Evolutionary conservation across 306 rosid genomes (phyloP).

Genomic region (Bauhinia variegata): DNA sequence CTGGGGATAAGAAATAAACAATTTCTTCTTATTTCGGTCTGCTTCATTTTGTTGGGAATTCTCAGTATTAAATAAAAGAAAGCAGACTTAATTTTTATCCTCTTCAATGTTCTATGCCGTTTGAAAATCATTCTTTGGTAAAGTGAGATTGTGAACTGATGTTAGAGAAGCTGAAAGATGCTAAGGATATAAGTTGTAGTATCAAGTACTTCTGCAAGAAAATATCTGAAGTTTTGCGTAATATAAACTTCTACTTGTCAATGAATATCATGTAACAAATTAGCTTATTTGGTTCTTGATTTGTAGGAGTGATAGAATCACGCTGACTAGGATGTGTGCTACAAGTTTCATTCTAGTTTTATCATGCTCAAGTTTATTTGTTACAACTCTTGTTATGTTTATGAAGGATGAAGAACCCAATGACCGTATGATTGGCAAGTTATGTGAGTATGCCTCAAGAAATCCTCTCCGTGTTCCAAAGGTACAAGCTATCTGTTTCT

Average conservation of each 20-base stretch:
- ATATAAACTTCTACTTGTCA: not conserved
- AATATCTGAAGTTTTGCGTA: not conserved
- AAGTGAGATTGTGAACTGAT: not conserved
- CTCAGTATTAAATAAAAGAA: not conserved
- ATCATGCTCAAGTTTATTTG: slow-evolving; percentile 19
- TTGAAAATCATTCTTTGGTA: too few relatives aligned
- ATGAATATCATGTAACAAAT: not conserved
- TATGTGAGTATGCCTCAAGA: slow-evolving; percentile 79
- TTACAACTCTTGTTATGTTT: not conserved
- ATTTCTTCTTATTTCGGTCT: not conserved
- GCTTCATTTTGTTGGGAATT: not conserved
- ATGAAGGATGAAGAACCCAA: slow-evolving; percentile 81
- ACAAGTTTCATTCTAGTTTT: not conserved
- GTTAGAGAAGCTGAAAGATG: not conserved
- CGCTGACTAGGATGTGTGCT: not conserved
- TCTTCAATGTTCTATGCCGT: too few relatives aligned
- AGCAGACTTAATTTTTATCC: not conserved
- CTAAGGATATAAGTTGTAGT: not conserved
- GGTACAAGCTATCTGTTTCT: slow-evolving; percentile 38
- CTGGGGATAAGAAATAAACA: not conserved
- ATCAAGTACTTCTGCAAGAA: not conserved
- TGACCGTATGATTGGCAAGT: slow-evolving; percentile 75
- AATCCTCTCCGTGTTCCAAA: slow-evolving; percentile 89
- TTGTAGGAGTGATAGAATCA: not conserved
- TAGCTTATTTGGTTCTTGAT: not conserved